phyloP scores from a whole-genome alignment of 2,329 filamentous ascomycete species.

The Colletotrichum sidae region DNA sequence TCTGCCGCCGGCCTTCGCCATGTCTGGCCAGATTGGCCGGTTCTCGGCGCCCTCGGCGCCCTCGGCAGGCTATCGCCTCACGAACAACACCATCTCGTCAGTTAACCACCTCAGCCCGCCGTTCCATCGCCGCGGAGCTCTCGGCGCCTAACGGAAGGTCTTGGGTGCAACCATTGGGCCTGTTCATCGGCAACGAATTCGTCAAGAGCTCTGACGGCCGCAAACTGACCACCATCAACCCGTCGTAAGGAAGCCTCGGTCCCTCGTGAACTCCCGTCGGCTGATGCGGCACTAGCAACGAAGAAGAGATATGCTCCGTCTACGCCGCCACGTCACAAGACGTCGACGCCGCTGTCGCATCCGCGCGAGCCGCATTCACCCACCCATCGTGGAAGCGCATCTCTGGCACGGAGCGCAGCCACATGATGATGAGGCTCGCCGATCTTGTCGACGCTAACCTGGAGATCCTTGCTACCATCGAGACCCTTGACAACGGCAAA shows the following conservation, averaged over 20 bases:
- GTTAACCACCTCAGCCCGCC: constrained; percentile 1
- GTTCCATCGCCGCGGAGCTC: constrained; percentile 64
- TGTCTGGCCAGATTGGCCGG: constrained; percentile 19
- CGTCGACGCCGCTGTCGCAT: constrained; percentile 76
- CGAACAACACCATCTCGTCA: background rate
- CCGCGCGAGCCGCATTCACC: constrained; percentile 76
- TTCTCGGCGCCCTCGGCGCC: background rate
- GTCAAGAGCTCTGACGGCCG: constrained; percentile 73
- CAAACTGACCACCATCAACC: constrained; percentile 76
- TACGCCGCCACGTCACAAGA: constrained; percentile 75
- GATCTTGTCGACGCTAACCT: constrained; percentile 75
- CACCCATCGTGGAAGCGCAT: constrained; percentile 75
- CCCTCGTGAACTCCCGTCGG: background rate
- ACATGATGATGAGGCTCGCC: constrained; percentile 76
- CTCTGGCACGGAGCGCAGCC: constrained; percentile 74
- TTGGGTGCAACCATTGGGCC: constrained; percentile 79
- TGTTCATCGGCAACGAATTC: constrained; percentile 88
- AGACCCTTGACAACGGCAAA: constrained; percentile 87
- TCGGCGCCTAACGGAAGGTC: constrained; percentile 80
- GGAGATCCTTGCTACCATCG: constrained; percentile 61
- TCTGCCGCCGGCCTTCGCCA: constrained; percentile 13
- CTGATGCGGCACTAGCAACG: constrained; percentile 51
- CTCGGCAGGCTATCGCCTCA: constrained; percentile 3
- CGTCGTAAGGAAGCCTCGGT: constrained; percentile 63
- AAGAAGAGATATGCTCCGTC: constrained; percentile 77